A percentile compares a stretch with the other conserved stretches of the same genome.
These are phyloP conservation scores for Microsporum audouinii DNA, from an alignment of 2,329 filamentous ascomycete genomes.

Conservation along the genomic window DNA sequence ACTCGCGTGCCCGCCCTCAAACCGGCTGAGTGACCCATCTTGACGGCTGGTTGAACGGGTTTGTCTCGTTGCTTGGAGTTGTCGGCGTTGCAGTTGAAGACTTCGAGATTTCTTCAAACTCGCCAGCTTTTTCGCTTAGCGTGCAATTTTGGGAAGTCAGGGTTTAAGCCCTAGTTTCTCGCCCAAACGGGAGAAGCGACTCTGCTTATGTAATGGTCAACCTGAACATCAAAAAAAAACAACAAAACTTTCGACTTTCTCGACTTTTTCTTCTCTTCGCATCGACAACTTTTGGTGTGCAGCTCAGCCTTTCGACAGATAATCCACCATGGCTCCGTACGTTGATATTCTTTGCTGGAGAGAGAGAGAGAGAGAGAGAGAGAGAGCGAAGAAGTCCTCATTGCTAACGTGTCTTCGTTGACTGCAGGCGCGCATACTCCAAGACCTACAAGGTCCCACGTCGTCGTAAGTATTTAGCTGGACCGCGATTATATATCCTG, in stretches of 20 bases:
- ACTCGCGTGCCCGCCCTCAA: constrained; percentile 76
- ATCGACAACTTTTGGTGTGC: constrained; percentile 7
- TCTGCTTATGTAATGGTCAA: constrained; percentile 1
- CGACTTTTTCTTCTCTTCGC: constrained; percentile 20
- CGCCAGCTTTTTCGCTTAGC: constrained; percentile 15
- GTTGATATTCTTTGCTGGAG: constrained; percentile 11
- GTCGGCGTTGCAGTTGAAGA: not conserved
- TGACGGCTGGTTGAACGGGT: constrained; percentile 39
- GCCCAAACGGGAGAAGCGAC: constrained; percentile 7
- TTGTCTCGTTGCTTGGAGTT: constrained; percentile 26
- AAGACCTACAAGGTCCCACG: constrained; percentile 99
- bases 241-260: constrained; percentile 13
- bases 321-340: constrained; percentile 35
- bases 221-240: not conserved
- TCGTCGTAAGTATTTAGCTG: constrained; percentile 49
- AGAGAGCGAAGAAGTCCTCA: not conserved
- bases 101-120: not conserved
- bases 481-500: not conserved
- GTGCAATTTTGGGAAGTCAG: constrained; percentile 6
- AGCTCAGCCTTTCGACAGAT: constrained; percentile 21
- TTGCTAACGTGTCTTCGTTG: constrained; percentile 19
- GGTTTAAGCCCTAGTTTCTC: constrained; percentile 14
- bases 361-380: not conserved
- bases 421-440: constrained; percentile 61
- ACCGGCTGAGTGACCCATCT: constrained; percentile 80